Base-by-base conservation (phyloP, 257 asterid genomes). In the Scutellaria minor region DNA sequence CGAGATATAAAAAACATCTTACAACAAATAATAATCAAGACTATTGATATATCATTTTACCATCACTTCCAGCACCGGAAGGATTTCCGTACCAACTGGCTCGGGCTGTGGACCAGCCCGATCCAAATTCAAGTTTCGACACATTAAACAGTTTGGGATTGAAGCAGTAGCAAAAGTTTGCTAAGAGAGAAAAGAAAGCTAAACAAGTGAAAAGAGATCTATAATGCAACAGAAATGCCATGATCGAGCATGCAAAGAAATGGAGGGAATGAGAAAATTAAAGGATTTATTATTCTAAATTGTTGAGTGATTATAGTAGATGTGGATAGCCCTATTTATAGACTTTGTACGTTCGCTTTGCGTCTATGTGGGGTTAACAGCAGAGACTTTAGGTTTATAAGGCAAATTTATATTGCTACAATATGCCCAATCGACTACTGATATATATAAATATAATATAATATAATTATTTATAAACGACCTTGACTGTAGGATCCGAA, bases 61-160 rank as follows among this genome's bases (percentile, higher is more conserved):
- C 98, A 58, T 76, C 87, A 68, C 89, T 89, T 67, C 97, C 98
- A 1, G 96, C 93, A 68, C 98, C 98, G 4, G 63, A 74, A 63
- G 95, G 87, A 51, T 81, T 83, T 48, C 97, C 98, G 20, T 93
- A 90, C 98, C 98, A 93, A 61, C 93, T 93, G 31, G 96, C 98
- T 24, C 79, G 84, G n/a, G 92, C 93, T 0, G 90, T 24, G 3
- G 93, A 79, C 98, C 98, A 93, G 20, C 46, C 80, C n/a, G 80
- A 73, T 7, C 66, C 78, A 0, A 84, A n/a, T 14, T 77, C 54
- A 68, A 70, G 12, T 75, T 54, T 78, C 2, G 95, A 82, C 55
- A 58, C 81, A 56, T 82, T 82, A 8, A 85, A 48, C 54, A 58
- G 77, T 66, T 83, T 87, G 15, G 89, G 97, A 48, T 82, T 84